phyloP scores from a whole-genome alignment of 1,139 yeast genomes.

The Suhomyces choctaworum region DNA sequence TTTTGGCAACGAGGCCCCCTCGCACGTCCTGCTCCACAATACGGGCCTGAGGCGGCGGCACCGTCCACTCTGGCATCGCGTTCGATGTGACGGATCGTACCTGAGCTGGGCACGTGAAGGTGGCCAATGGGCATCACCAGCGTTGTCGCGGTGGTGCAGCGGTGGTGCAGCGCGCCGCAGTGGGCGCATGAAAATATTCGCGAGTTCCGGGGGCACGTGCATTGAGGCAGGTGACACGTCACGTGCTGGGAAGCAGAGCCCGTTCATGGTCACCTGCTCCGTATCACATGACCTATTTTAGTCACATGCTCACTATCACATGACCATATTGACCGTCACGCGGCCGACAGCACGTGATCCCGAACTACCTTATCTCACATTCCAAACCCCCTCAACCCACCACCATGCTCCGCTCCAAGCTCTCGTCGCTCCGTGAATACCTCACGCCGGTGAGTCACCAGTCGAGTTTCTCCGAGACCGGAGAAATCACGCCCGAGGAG shows the following conservation, averaged over 20 bases:
- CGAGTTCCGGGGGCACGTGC: too few species aligned
- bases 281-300: background rate
- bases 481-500: slow-evolving; percentile 93
- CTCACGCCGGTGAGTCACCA: slow-evolving; percentile 84
- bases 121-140: too few species aligned
- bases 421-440: slow-evolving; percentile 86
- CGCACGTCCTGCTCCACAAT: too few species aligned
- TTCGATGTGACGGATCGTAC: too few species aligned
- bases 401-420: slow-evolving; percentile 63
- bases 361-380: background rate
- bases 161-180: background rate
- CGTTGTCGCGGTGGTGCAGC: slow-evolving; percentile 1
- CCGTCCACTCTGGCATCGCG: too few species aligned
- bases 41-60: too few species aligned
- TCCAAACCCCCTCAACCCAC: slow-evolving; percentile 1
- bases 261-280: too few species aligned
- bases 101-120: too few species aligned
- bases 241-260: too few species aligned
- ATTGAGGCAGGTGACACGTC: too few species aligned
- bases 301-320: too few species aligned
- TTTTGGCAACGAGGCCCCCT: too few species aligned
- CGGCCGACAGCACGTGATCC: slow-evolving; percentile 1
- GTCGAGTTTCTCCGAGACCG: slow-evolving; percentile 80
- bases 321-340: slow-evolving; percentile 1
- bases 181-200: background rate